Percentiles rank a stretch among this genome's conserved stretches.
phyloP scores from a whole-genome alignment of 2,329 filamentous ascomycete genomes.

The Fusarium sp. region DNA sequence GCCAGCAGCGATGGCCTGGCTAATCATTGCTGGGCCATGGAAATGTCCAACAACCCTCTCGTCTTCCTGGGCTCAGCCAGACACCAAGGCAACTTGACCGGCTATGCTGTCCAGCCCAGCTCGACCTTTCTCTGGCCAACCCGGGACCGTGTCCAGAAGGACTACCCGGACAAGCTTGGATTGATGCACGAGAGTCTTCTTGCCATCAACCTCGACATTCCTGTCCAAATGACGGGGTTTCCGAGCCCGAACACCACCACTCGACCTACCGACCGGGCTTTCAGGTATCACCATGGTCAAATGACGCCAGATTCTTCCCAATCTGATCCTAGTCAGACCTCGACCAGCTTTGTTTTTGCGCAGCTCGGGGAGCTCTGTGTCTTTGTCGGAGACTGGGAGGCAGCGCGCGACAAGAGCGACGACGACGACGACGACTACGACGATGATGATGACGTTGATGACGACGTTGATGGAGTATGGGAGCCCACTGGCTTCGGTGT shows the following conservation, averaged over 20 bases:
- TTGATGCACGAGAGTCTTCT: neutral
- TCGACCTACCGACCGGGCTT: neutral
- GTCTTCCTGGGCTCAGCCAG: neutral
- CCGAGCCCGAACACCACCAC: too few species aligned
- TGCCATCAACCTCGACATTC: neutral
- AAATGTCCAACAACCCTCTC: neutral
- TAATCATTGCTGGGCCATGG: neutral
- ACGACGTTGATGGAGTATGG: neutral
- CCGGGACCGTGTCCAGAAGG: too few species aligned
- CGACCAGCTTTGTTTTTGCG: neutral
- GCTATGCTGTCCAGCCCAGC: neutral
- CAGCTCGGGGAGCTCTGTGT: neutral
- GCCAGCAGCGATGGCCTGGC: accelerated
- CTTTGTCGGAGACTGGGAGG: neutral
- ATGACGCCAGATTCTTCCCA: neutral
- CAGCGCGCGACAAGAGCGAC: neutral
- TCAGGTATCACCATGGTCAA: neutral
- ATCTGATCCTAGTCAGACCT: neutral
- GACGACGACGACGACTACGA: too few species aligned
- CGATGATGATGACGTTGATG: neutral
- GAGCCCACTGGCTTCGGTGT: neutral
- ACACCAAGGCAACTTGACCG: neutral
- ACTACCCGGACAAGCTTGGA: neutral
- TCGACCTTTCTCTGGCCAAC: neutral
- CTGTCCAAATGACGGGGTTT: neutral